Conservation (phyloP, 106 monocot genomes). For the Amphibolis antarctica region DNA sequence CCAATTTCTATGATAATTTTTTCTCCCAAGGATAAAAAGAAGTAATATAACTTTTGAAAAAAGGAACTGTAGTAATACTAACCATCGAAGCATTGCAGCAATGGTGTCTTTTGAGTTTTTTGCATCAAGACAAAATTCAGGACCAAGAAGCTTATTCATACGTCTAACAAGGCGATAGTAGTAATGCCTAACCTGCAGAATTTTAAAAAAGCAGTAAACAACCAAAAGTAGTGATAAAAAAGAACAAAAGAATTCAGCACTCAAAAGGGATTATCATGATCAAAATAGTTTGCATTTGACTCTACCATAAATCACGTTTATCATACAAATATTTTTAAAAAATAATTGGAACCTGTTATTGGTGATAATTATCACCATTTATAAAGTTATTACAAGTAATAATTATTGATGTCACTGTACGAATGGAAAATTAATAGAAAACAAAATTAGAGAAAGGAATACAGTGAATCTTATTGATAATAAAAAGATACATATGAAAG, state of each 20-base stretch:
- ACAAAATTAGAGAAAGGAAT: no score
- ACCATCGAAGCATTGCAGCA: slow-evolving; percentile 99
- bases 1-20: not conserved
- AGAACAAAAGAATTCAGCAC: not conserved
- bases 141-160: slow-evolving; percentile 95
- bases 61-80: slow-evolving; percentile 7
- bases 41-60: not conserved
- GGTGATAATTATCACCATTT: no score
- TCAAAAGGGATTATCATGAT: no score
- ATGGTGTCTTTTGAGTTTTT: slow-evolving; percentile 93
- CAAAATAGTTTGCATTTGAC: no score
- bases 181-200: slow-evolving; percentile 89
- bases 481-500: no score
- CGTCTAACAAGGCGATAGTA: slow-evolving; percentile 97
- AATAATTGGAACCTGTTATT: no score
- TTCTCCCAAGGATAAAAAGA: not conserved
- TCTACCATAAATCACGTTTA: no score
- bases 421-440: no score
- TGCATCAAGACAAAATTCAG: slow-evolving; percentile 80
- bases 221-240: not conserved
- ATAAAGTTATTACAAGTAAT: no score
- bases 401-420: no score
- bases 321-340: no score
- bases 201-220: not conserved
- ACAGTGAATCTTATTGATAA: no score